Base-by-base conservation (phyloP, 106 monocot genomes). In the Acorus calamus region DNA sequence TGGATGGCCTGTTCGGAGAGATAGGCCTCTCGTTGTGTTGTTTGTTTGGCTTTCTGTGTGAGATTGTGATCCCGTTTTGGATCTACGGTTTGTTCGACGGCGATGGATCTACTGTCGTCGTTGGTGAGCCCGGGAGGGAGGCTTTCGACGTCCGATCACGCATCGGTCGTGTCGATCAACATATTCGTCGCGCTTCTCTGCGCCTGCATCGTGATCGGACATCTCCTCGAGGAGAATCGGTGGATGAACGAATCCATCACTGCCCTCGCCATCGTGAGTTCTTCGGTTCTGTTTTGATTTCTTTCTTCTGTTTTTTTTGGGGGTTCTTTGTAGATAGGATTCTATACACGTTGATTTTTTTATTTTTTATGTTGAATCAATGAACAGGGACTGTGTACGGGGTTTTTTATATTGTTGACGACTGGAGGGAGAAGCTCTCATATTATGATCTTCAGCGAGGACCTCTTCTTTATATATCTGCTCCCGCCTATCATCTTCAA, bases 401-500 rank as follows among this genome's bases (percentile, higher is more conserved):
- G 72, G 3, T 28, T 64, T 2, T 49, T 72, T 48, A 64, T 42
- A 57, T 50, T 72, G 63, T 7, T 57, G 14, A 2, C 42, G 4
- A 72, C 13, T 50, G 57, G 43, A 57, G 55, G 72, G 72, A 63
- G 4, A 47, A 72, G 44, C 42, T 64, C 72, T 4, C 72, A n/a
- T 4, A 14, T 72, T 3, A 56, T 72, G 0, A 5, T 48, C 46
- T 72, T 72, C 48, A 44, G 57, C 42, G 72, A 72, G 49, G 72
- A 64, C 43, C 72, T 72, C 48, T 72, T 72, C 50, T 72, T 72
- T 47, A 64, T 64, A n/a, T 72, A 72, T 44, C 49, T 72, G 64
- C 56, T 72, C 3, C 72, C 72, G 42, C 72, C 72, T 2, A 72
- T 72, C 56, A 72, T 72, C 56, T 72, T 72, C 72, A 72, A 72